Evolutionary conservation across 2,329 filamentous ascomycete species (phyloP), one percentile per base, ranked within the genome.

Genomic region (Elsinoe ampelina): DNA sequence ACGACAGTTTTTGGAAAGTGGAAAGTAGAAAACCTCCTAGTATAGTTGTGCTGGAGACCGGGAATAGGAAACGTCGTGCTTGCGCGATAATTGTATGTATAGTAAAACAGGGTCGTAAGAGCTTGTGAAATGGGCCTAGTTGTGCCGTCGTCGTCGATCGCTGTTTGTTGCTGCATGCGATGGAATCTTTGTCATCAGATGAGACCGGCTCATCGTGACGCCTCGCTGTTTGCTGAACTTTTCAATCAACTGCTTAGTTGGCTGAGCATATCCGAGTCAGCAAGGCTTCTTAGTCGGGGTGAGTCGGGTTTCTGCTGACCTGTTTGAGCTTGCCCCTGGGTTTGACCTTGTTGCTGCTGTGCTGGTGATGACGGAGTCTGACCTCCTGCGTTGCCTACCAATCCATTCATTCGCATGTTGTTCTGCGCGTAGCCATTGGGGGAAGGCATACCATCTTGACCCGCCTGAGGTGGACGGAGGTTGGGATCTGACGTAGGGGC

Each of bases 251-350:
- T 58, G 58, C 72, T 72, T 54, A 73, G 67, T 65, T 70, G 70
- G 62, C 70, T 72, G 47, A 74, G 67, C 72, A 74, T 74, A 58
- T 69, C 67, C 42, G 69, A 71, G 61, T 74, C 72, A 58, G 71
- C 72, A 36, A 69, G 68, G 63, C 69, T 74, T 61, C 72, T 65
- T 11, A 48, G 55, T 38, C 48, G 47, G 32, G 58, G 58, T 45
- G 51, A 54, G 11, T 54, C 43, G 32, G 50, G 51, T 26, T 58
- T 57, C 26, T 57, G 47, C 36, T 55, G 51, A 41, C 50, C 55
- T 30, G 55, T 52, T 30, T 57, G 54, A 22, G 58, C 54, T n/a
- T 57, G 55, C 32, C 48, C 47, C 13, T 55, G 58, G 20, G 42
- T 34, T 15, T 43, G 58, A 39, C 19, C 22, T 30, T 55, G 48